phyloP scores from a whole-genome alignment of 148 eudicot species.

The Oxyria digyna region DNA sequence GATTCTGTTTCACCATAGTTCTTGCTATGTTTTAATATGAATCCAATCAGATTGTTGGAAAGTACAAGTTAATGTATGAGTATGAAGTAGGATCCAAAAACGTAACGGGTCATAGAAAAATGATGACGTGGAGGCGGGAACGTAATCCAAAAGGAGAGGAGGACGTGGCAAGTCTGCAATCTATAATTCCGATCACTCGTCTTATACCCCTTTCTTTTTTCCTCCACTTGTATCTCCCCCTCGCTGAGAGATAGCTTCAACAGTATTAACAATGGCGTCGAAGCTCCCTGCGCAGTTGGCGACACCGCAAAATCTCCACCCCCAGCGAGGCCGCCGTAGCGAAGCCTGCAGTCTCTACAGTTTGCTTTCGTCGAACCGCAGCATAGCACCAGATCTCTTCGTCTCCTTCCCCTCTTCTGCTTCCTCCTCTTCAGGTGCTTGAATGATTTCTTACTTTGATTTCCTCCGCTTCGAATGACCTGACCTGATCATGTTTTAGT shows the following conservation, averaged over 20 bases:
- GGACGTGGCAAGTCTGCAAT: slow-evolving; percentile 49
- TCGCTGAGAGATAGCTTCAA: slow-evolving; percentile 2
- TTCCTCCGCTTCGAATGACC: neutral
- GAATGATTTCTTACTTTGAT: neutral
- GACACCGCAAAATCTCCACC: slow-evolving; percentile 27
- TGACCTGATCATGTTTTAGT: neutral
- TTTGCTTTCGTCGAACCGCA: slow-evolving; percentile 37
- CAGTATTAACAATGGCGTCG: slow-evolving; percentile 33
- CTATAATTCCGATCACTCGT: slow-evolving; percentile 13
- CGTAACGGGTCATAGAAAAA: neutral
- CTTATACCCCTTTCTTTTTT: neutral
- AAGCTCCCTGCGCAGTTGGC: slow-evolving; percentile 39
- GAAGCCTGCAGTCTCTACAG: slow-evolving; percentile 11
- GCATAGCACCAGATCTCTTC: slow-evolving; percentile 19
- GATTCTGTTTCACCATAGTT: neutral
- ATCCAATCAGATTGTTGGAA: neutral
- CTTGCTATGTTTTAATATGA: neutral
- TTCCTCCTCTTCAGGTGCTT: slow-evolving; percentile 23
- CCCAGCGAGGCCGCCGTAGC: slow-evolving; percentile 8
- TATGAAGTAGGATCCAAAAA: neutral
- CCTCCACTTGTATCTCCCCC: slow-evolving; percentile 6
- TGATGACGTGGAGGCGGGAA: slow-evolving; percentile 7
- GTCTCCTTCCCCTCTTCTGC: slow-evolving; percentile 11
- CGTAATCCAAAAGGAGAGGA: slow-evolving; percentile 21
- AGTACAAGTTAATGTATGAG: too few species aligned